A percentile compares a stretch with the other conserved stretches of the same genome.
phyloP scores from a whole-genome alignment of 2,329 filamentous ascomycete genomes.

The Rosellinia necatrix region DNA sequence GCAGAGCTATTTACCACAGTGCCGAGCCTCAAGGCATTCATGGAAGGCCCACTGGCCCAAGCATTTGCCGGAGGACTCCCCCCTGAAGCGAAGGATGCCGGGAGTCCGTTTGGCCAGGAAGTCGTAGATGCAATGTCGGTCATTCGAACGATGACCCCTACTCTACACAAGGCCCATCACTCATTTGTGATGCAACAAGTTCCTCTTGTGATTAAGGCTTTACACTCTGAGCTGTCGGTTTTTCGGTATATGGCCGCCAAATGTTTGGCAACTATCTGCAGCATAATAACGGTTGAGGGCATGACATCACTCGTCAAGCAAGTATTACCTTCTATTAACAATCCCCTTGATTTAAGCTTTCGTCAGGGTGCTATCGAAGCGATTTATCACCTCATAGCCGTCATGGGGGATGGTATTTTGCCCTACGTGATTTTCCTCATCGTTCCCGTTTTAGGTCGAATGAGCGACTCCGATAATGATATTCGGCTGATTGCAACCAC shows the following conservation, averaged over 20 bases:
- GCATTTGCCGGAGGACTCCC: slow-evolving; percentile 78
- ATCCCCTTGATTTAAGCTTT: slow-evolving; percentile 83
- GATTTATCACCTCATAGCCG: slow-evolving; percentile 95
- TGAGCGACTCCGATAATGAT: slow-evolving; percentile 98
- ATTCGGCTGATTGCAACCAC: slow-evolving; percentile 93
- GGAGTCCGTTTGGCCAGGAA: slow-evolving; percentile 81
- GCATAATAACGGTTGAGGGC: slow-evolving; percentile 89
- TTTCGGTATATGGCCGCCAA: slow-evolving; percentile 97
- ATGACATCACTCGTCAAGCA: slow-evolving; percentile 96
- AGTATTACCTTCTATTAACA: slow-evolving; percentile 89
- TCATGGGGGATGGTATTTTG: slow-evolving; percentile 95
- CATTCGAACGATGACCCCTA: slow-evolving; percentile 90
- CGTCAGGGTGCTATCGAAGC: slow-evolving; percentile 94
- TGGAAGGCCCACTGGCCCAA: slow-evolving; percentile 77
- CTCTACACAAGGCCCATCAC: slow-evolving; percentile 74
- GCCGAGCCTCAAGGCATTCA: slow-evolving; percentile 78
- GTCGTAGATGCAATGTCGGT: slow-evolving; percentile 94
- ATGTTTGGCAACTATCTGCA: slow-evolving; percentile 96
- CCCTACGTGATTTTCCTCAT: slow-evolving; percentile 99
- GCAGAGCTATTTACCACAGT: slow-evolving; percentile 77
- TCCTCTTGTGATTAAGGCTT: slow-evolving; percentile 82
- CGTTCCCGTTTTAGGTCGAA: slow-evolving; percentile 91
- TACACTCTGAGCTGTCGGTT: slow-evolving; percentile 87
- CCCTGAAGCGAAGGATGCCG: slow-evolving; percentile 71
- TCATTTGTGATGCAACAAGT: slow-evolving; percentile 82